Conservation (phyloP, 2,329 filamentous ascomycete species). For the Rhynchosporium graminicola region DNA sequence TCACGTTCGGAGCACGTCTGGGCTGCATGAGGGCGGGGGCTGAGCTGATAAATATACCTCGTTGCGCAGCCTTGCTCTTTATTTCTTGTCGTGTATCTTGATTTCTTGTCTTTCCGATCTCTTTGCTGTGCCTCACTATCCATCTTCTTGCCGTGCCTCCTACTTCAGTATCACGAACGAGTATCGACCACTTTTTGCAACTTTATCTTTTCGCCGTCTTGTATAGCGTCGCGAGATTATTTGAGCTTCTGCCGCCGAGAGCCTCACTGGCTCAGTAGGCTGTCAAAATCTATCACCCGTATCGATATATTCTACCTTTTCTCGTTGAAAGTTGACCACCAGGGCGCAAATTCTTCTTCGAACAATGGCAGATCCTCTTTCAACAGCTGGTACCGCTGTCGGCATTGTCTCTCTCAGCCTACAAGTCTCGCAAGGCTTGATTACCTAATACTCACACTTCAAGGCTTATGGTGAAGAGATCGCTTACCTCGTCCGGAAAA, state of each 20-base stretch:
- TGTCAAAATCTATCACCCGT: too few relatives aligned
- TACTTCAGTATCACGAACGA: too few relatives aligned
- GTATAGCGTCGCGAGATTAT: too few relatives aligned
- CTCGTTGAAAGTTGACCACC: neutral
- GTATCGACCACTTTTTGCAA: too few relatives aligned
- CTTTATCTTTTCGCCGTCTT: too few relatives aligned
- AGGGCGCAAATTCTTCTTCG: neutral
- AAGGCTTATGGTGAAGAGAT: neutral
- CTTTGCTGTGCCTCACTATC: neutral
- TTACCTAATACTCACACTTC: constrained; percentile 2
- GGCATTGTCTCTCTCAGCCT: constrained; percentile 1
- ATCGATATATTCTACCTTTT: neutral
- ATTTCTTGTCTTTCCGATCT: neutral
- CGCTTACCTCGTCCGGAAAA: neutral
- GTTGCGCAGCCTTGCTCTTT: neutral
- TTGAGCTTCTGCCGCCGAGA: too few relatives aligned
- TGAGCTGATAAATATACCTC: neutral
- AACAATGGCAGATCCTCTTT: constrained; percentile 4
- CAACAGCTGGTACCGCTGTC: neutral
- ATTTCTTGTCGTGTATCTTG: neutral
- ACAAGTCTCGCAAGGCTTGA: constrained; percentile 4
- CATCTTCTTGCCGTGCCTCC: neutral
- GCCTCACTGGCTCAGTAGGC: too few relatives aligned
- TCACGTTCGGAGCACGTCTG: neutral
- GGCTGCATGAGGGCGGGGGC: neutral